These are phyloP conservation scores for Neltuma alba DNA, from an alignment of 306 rosid species.

Conservation along the genomic window DNA sequence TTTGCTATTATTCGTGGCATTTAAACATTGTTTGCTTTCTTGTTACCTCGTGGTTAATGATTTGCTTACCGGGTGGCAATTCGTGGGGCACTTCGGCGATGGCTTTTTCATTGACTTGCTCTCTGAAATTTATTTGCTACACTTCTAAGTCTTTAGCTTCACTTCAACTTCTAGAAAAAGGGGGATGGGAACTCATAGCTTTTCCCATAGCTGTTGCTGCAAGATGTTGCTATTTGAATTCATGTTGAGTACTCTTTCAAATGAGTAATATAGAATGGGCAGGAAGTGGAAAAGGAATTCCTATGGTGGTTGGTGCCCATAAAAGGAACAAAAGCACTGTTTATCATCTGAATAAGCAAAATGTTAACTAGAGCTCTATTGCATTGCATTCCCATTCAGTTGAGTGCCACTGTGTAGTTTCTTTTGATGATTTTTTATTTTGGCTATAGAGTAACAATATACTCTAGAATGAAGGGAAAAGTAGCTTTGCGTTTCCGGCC, in stretches of 20 bases:
- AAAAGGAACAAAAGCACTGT: background rate
- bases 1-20: background rate
- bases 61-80: background rate
- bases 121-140: background rate
- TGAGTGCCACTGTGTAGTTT: background rate
- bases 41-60: background rate
- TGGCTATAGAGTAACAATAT: background rate
- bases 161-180: background rate
- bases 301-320: background rate
- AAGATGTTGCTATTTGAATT: background rate
- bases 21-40: background rate
- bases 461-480: background rate
- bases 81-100: background rate
- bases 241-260: background rate
- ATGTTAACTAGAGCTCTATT: background rate
- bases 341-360: background rate
- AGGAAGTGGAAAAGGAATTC: background rate
- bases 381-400: background rate
- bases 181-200: background rate
- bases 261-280: background rate
- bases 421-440: background rate
- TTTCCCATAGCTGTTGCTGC: background rate
- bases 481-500: background rate
- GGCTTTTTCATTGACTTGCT: background rate
- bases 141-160: background rate